Base-by-base conservation (phyloP, 164 flowering plant genomes). In the Liquidambar formosana region DNA sequence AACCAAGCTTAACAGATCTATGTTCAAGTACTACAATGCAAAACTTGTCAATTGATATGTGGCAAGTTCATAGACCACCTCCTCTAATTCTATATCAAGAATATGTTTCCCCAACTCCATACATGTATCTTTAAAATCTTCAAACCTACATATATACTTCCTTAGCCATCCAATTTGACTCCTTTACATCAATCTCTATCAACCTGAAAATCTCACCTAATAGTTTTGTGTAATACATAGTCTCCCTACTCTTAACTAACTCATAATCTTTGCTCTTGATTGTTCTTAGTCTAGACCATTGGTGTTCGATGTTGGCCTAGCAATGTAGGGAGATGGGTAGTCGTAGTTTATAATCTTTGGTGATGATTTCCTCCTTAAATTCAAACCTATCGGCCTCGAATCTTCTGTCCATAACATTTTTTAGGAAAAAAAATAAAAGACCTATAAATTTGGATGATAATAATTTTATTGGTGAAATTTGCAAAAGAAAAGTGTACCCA, bases 91-190 rank as follows among this genome's bases (percentile, higher is more conserved):
- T 4, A 14, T 21, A 38, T 75, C 72, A 14, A 81, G 64, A 25
- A 81, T 73, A 8, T 68, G 68, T 21, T 66, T 62, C 48, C 68
- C 81, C 27, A 78, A 59, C 10, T 72, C 69, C 33, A 28, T 5
- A 45, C 72, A 77, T 1, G 75, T 56, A 10, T 77, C 83, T 70
- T 77, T 78, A n/a, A 72, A 60, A 49, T 67, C 71, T 61, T 75
- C 81, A 23, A 54, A 41, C n/a, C 49, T 60, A 0, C 59, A 8
- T n/a, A n/a, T n/a, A n/a, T 41, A 0, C 68, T 28, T 26, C 58
- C 26, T 45, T 38, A 0, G 2, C 23, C 4, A 28, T 15, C 75
- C 76, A 73, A 14, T 51, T 52, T 21, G 75, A 52, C 57, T 65
- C 53, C 25, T 46, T 63, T 12, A 75, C 22, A 11, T 69, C 75